phyloP scores from a whole-genome alignment of 208 protist species.

The Leishmania major region DNA sequence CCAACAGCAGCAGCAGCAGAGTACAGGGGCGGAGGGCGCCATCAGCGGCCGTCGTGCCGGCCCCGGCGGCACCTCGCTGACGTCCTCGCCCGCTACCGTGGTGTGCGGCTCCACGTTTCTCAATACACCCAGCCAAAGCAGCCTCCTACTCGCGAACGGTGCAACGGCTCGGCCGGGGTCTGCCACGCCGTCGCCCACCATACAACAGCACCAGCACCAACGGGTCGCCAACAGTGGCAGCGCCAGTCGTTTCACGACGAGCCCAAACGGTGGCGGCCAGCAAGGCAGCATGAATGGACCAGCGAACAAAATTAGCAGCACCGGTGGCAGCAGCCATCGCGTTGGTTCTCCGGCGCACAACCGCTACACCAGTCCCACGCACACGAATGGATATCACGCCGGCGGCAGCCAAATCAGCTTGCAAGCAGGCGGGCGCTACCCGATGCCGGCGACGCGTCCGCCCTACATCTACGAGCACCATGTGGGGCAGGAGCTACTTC shows the following conservation, averaged over 20 bases:
- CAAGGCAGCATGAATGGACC: constrained; percentile 15
- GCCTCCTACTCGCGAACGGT: background rate
- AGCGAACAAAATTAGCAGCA: background rate
- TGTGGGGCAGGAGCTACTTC: constrained; percentile 54
- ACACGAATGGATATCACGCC: constrained; percentile 1
- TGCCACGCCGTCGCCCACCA: background rate
- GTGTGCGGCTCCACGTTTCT: constrained; percentile 9
- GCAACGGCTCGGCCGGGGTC: background rate
- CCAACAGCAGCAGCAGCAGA: background rate
- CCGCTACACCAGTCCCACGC: constrained; percentile 10
- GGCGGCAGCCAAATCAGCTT: constrained; percentile 4
- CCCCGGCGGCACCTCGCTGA: background rate
- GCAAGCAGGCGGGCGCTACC: constrained; percentile 14
- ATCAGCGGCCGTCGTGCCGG: background rate
- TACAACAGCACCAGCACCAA: constrained; percentile 11
- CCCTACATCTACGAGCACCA: constrained; percentile 72
- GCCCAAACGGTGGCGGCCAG: constrained; percentile 15
- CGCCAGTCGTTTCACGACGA: constrained; percentile 10
- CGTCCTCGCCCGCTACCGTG: constrained; percentile 5
- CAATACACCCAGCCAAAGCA: background rate
- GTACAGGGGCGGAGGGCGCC: background rate
- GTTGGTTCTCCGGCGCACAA: constrained; percentile 13
- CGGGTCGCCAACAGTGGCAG: constrained; percentile 1
- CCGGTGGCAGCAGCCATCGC: constrained; percentile 8
- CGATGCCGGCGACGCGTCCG: constrained; percentile 7